A percentile compares a stretch with the other conserved stretches of the same genome.
phyloP scores from a whole-genome alignment of 208 protist species.

The Naegleria lovaniensis region DNA sequence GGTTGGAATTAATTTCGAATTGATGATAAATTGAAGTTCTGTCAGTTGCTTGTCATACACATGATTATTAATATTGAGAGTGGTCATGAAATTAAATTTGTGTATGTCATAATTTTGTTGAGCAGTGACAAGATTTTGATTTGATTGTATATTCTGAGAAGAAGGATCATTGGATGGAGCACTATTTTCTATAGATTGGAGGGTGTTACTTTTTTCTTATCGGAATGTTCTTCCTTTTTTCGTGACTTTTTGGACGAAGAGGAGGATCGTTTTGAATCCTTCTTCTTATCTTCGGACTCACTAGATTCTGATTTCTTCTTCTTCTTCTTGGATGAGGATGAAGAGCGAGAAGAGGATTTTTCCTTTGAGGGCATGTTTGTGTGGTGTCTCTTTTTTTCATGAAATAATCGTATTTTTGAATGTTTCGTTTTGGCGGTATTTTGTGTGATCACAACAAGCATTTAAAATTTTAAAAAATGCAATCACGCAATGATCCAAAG shows the following conservation, averaged over 20 bases:
- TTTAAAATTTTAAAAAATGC: too few relatives aligned
- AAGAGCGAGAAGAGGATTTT: not conserved
- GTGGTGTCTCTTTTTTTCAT: too few relatives aligned
- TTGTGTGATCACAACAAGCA: too few relatives aligned
- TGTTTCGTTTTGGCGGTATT: too few relatives aligned
- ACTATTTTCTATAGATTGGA: too few relatives aligned
- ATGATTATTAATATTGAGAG: not conserved
- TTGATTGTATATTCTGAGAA: too few relatives aligned
- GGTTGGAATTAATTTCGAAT: not conserved
- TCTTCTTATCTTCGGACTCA: not conserved
- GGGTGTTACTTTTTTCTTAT: too few relatives aligned
- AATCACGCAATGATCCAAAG: too few relatives aligned
- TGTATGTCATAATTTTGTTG: not conserved
- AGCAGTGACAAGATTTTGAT: too few relatives aligned
- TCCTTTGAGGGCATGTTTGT: not conserved
- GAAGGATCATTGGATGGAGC: too few relatives aligned
- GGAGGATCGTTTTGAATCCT: not conserved
- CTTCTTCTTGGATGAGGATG: not conserved
- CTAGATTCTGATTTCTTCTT: not conserved
- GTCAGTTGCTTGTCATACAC: not conserved
- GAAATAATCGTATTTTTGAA: too few relatives aligned
- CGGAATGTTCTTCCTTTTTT: not conserved
- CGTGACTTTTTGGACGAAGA: not conserved
- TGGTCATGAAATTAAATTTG: not conserved
- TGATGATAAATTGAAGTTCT: not conserved